Base-by-base conservation (phyloP, 768 basidiomycete genomes). In the Lactarius indigo region DNA sequence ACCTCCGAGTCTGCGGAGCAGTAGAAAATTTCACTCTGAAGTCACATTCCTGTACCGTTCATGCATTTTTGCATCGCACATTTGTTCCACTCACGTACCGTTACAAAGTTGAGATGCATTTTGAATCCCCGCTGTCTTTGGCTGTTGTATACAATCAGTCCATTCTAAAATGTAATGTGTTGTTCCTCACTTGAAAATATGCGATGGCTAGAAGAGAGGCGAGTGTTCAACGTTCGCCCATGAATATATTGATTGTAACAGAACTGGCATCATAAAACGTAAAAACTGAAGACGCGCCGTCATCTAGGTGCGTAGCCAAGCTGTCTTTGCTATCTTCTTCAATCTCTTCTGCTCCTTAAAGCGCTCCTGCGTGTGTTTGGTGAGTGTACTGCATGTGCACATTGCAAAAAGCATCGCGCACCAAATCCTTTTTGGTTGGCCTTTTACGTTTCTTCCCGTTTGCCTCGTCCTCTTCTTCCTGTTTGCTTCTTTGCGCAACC, bases 321-420 rank as follows among this genome's bases (percentile, higher is more conserved):
- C 92, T 1, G 91, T 93, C 80, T 92, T 93, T 44, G 91, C 90
- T 10, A 92, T 86, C 78, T 93, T 94, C 80, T 93, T 93, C 73
- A 80, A 77, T 70, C 78, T 82, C 76, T 93, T 94, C 79, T 91
- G 88, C 74, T 92, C 90, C 74, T 89, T 91, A 76, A 89, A 93
- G 50, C 90, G 86, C 70, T 93, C 90, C 91, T 92, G 75, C 5
- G n/a, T 54, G 56, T 68, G 65, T 37, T 47, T 35, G 61, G 62
- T 54, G 70, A 68, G 60, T 23, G 66, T 59, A 23, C 71, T 59
- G 37, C 44, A 67, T 41, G 61, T 42, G 37, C 61, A 59, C 58
- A 7, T 55, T 57, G 17, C 15, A 26, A 65, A 47, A 9, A 42
- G 55, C 8, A 28, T 47, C 20, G 28, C 90, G 66, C 70, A 93